Evolutionary conservation across 2,329 filamentous ascomycete genomes (phyloP), one percentile per base, ranked within the genome.

Genomic region (Blastomyces emzantsi): DNA sequence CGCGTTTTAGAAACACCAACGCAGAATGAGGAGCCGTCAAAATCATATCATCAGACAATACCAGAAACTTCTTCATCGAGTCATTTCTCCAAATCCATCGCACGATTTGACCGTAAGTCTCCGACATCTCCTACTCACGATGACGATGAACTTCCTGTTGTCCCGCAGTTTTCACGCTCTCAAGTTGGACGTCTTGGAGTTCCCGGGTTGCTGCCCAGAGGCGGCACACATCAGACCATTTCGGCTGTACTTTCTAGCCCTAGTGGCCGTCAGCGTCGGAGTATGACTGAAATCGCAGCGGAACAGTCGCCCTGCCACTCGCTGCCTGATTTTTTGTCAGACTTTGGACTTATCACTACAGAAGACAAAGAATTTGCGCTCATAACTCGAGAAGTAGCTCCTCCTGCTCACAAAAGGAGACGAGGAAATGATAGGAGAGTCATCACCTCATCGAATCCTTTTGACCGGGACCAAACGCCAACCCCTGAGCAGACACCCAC

Each of bases 251-350:
- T 76, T 17, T 78, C 76, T 1, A 79, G 74, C 64, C 76, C 73
- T 43, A 75, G 72, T 62, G 73, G 73, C 56, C 71, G 73, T 39
- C 73, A 73, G 61, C 74, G 75, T 52, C 72, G 73, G 61, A 70
- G 71, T 60, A 69, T 78, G 61, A 75, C 77, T 15, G 74, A 78
- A 39, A 78, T 80, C 66, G 77, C 77, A 30, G 71, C 74, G 1
- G 76, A 78, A 61, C 70, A 71, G 56, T 78, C 78, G 3, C 78
- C 78, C 6, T 72, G 64, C 22, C 65, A 64, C 49, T 54, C 62
- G 15, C 41, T 60, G 15, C 65, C 68, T n/a, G 62, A 75, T 58
- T 69, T 73, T 59, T 69, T 67, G 17, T 69, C 69, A 39, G 69
- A 69, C 30, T 70, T 73, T 58, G 71, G 72, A 43, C 69, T 79